Conservation (phyloP, 495 filamentous ascomycete genomes). For the Parathielavia hyrcaniae region DNA sequence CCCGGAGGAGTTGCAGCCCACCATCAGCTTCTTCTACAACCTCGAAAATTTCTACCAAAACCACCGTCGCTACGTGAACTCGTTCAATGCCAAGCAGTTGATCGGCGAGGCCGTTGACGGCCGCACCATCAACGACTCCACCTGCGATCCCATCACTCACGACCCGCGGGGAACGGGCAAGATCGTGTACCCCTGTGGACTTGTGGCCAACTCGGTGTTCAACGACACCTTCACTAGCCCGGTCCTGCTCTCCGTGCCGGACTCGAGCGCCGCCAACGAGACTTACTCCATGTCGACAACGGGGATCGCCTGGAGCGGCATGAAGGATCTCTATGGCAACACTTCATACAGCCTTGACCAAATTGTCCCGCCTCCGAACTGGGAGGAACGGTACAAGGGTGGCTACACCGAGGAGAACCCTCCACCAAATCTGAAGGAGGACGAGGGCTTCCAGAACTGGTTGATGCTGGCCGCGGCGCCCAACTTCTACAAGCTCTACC, state of each 20-base stretch:
- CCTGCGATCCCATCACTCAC: constrained; percentile 67
- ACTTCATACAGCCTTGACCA: constrained; percentile 53
- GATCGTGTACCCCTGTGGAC: constrained; percentile 88
- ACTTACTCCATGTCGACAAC: constrained; percentile 66
- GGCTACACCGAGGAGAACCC: constrained; percentile 57
- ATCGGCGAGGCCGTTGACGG: constrained; percentile 61
- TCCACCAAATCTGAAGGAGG: constrained; percentile 59
- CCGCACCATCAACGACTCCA: constrained; percentile 54
- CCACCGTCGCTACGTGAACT: constrained; percentile 91
- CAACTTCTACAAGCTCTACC: constrained; percentile 85
- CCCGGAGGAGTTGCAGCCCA: constrained; percentile 67
- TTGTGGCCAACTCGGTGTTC: constrained; percentile 95
- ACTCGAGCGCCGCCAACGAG: constrained; percentile 23
- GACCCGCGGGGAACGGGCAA: constrained; percentile 46
- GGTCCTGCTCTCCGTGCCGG: constrained; percentile 43
- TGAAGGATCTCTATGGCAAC: constrained; percentile 65
- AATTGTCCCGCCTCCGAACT: constrained; percentile 83
- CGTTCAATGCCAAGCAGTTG: constrained; percentile 75
- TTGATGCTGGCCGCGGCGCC: constrained; percentile 97
- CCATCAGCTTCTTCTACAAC: constrained; percentile 86
- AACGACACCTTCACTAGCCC: constrained; percentile 82
- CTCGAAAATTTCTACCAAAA: constrained; percentile 99
- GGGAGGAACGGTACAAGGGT: constrained; percentile 57
- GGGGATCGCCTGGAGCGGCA: constrained; percentile 79
- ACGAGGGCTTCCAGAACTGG: constrained; percentile 93